Percentiles rank a stretch among this genome's conserved stretches.
phyloP scores from a whole-genome alignment of 148 eudicot species.

The Rhododendron vialii region DNA sequence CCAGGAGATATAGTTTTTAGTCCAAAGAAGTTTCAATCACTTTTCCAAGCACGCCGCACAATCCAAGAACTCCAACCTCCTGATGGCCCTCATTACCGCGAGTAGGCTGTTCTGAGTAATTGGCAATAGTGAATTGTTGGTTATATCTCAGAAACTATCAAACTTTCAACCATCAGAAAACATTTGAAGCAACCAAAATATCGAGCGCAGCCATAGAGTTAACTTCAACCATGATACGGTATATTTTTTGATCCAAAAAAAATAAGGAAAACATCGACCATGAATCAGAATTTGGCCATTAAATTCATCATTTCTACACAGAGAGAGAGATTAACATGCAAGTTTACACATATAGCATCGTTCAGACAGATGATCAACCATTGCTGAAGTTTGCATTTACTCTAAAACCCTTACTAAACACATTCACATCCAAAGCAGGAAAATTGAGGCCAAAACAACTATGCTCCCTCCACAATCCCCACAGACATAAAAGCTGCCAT shows the following conservation, averaged over 20 bases:
- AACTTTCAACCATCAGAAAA: neutral
- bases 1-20: too few species aligned
- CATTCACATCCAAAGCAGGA: neutral
- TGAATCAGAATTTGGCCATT: neutral
- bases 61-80: too few species aligned
- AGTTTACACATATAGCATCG: neutral
- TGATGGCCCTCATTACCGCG: too few species aligned
- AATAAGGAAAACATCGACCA: neutral
- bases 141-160: neutral
- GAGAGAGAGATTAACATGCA: neutral
- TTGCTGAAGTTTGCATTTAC: neutral
- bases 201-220: neutral
- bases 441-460: neutral
- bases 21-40: too few species aligned
- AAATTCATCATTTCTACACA: neutral
- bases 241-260: neutral
- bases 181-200: neutral
- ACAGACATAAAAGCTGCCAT: neutral
- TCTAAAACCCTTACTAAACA: neutral
- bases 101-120: too few species aligned
- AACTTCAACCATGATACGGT: neutral
- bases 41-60: too few species aligned
- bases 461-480: neutral
- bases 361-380: neutral
- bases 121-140: neutral